phyloP scores from a whole-genome alignment of 495 filamentous ascomycete genomes.

The Hyaloscypha variabilis region DNA sequence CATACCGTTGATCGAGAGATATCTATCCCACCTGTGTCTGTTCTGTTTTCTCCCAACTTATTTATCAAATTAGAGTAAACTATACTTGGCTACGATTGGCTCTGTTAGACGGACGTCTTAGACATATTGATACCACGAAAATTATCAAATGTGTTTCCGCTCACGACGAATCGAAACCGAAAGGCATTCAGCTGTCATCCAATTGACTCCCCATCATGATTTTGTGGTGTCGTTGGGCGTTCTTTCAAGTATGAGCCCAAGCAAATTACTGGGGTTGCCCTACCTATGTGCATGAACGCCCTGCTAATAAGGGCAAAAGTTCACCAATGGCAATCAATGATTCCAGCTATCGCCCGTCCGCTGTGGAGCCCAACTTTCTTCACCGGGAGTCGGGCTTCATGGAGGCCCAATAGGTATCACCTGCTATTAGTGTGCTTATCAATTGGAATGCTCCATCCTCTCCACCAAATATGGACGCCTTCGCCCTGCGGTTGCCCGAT shows the following conservation, averaged over 20 bases:
- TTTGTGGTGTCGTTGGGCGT: neutral
- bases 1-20: too few species aligned
- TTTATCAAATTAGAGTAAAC: too few species aligned
- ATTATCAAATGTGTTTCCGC: too few species aligned
- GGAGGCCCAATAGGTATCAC: neutral
- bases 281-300: neutral
- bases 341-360: neutral
- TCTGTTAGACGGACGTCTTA: too few species aligned
- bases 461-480: neutral
- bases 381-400: neutral
- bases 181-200: neutral
- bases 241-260: neutral
- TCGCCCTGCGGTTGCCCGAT: neutral
- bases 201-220: neutral
- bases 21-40: too few species aligned
- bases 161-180: too few species aligned
- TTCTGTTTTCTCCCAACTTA: too few species aligned
- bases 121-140: too few species aligned
- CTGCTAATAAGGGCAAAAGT: neutral
- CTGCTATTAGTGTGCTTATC: neutral
- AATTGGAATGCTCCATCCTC: neutral
- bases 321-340: constrained; percentile 2
- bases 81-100: too few species aligned
- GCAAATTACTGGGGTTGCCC: neutral
- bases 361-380: neutral